Conservation (phyloP, 2,329 filamentous ascomycete genomes). For the Emergomyces orientalis region DNA sequence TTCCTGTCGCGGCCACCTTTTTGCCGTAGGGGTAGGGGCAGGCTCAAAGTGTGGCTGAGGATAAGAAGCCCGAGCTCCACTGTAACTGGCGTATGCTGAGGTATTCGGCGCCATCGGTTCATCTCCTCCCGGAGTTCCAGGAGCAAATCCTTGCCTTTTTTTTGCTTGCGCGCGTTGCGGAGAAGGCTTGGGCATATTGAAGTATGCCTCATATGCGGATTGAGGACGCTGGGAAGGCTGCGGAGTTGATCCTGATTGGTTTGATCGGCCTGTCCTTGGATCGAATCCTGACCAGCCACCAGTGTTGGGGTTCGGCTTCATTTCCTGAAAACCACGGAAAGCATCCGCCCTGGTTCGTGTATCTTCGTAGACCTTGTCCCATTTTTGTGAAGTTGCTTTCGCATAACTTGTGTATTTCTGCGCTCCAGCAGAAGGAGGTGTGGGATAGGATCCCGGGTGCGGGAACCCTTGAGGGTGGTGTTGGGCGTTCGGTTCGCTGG, state of each 20-base stretch:
- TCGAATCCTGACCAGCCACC: conserved; percentile 35
- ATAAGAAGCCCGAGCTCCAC: conserved; percentile 29
- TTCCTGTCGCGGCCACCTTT: conserved; percentile 28
- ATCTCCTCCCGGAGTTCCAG: conserved; percentile 49
- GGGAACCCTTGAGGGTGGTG: conserved; percentile 19
- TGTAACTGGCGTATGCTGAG: conserved; percentile 39
- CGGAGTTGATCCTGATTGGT: conserved; percentile 8
- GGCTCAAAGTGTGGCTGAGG: conserved; percentile 29
- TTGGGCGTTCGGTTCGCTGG: conserved; percentile 15
- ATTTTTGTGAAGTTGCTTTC: conserved; percentile 32
- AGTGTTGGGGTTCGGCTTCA: conserved; percentile 25
- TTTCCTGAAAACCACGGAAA: conserved; percentile 37
- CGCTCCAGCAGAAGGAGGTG: conserved; percentile 29
- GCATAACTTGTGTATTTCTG: conserved; percentile 35
- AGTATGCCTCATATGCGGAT: conserved; percentile 34
- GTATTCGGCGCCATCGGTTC: conserved; percentile 48
- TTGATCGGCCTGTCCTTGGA: conserved; percentile 28
- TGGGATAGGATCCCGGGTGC: conserved; percentile 20
- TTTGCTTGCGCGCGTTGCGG: conserved; percentile 36
- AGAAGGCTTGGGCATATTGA: conserved; percentile 24
- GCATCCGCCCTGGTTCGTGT: conserved; percentile 36
- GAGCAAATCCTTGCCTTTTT: conserved; percentile 50
- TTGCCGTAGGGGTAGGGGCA: conserved; percentile 33
- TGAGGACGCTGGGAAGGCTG: conserved; percentile 24
- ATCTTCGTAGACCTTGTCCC: conserved; percentile 32